phyloP scores from a whole-genome alignment of 2,329 filamentous ascomycete genomes.

The Fusarium armeniacum region DNA sequence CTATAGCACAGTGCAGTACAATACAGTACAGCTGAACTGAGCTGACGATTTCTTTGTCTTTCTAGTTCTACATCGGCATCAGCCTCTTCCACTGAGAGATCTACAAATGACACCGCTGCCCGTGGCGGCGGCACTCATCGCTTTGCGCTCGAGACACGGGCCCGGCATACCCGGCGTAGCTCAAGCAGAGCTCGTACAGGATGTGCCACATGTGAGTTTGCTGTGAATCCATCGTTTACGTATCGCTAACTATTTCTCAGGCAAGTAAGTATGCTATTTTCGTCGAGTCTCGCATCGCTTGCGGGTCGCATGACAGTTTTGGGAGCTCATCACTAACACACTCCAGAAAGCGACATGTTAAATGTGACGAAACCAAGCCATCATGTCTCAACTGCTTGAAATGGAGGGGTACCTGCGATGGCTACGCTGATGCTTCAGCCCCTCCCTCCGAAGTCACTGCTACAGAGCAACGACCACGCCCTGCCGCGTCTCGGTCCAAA shows the following conservation, averaged over 20 bases:
- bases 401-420: constrained; percentile 58
- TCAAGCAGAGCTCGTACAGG: constrained; percentile 57
- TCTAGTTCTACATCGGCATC: constrained; percentile 36
- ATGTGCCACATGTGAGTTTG: constrained; percentile 56
- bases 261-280: constrained; percentile 52
- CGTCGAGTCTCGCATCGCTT: background rate
- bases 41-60: constrained; percentile 4
- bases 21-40: constrained; percentile 27
- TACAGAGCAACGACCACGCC: constrained; percentile 23
- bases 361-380: constrained; percentile 60
- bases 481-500: constrained; percentile 23
- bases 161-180: constrained; percentile 57
- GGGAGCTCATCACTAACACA: constrained; percentile 28
- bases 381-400: constrained; percentile 59
- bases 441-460: constrained; percentile 17
- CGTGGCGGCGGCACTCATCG: constrained; percentile 54
- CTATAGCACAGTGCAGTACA: background rate
- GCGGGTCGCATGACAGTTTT: background rate
- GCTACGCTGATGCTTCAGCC: constrained; percentile 49
- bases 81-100: constrained; percentile 29
- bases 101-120: constrained; percentile 37
- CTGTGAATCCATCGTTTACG: background rate
- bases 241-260: constrained; percentile 40
- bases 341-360: constrained; percentile 58
- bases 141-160: constrained; percentile 57